Conservation (phyloP, 2,329 filamentous ascomycete genomes). For the Fusarium coffeatum region DNA sequence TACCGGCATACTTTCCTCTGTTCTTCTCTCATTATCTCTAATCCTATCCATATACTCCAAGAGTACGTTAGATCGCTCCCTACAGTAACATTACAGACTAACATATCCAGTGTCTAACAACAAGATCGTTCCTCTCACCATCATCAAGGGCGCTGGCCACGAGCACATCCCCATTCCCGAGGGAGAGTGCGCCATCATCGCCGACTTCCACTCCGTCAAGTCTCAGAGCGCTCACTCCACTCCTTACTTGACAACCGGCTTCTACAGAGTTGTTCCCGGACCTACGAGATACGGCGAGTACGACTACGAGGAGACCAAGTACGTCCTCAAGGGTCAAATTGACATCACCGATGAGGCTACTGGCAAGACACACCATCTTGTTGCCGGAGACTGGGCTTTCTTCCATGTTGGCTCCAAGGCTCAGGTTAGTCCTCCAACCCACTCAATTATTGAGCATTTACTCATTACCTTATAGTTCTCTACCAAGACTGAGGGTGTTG, state of each 20-base stretch:
- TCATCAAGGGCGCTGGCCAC: conserved; percentile 35
- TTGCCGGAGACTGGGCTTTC: conserved; percentile 37
- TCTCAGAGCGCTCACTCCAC: conserved; percentile 5
- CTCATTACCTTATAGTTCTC: conserved; percentile 20
- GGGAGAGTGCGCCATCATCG: conserved; percentile 26
- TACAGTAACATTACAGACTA: background rate
- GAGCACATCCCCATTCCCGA: conserved; percentile 32
- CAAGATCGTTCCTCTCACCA: conserved; percentile 36
- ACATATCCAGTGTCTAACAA: conserved; percentile 23
- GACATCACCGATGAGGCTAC: conserved; percentile 34
- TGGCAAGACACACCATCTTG: conserved; percentile 33
- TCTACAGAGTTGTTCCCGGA: conserved; percentile 33
- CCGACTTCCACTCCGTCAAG: conserved; percentile 32
- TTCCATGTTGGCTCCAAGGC: conserved; percentile 36
- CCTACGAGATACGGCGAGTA: conserved; percentile 33
- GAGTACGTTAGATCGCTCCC: background rate
- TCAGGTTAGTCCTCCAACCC: background rate
- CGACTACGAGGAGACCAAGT: conserved; percentile 36
- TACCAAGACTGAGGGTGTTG: conserved; percentile 19
- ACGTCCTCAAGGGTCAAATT: conserved; percentile 32
- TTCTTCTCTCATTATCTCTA: background rate
- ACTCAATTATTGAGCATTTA: accelerated
- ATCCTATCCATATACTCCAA: background rate
- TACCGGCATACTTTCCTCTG: accelerated
- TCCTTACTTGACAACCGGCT: conserved; percentile 26